Conservation (phyloP, 1,284 basidiomycete species). For the Trametes sp. region DNA sequence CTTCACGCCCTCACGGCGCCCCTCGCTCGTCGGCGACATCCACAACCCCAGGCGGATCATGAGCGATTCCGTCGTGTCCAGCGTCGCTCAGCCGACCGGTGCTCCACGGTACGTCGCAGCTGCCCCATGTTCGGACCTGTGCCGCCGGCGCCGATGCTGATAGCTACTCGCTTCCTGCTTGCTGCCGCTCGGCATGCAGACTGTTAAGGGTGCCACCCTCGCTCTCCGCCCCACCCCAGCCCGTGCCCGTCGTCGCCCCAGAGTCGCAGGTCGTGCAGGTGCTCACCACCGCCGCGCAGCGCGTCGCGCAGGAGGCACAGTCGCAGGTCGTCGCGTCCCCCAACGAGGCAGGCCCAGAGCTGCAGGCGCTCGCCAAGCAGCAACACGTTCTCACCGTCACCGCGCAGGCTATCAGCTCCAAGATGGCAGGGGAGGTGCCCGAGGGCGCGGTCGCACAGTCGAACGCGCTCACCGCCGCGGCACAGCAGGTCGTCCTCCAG, state of each 20-base stretch:
- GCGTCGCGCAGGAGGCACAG: slow-evolving; percentile 76
- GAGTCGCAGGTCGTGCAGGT: slow-evolving; percentile 77
- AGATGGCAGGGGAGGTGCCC: slow-evolving; percentile 60
- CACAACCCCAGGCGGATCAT: slow-evolving; percentile 62
- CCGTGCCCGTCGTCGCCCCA: slow-evolving; percentile 46
- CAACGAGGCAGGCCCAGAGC: slow-evolving; percentile 54
- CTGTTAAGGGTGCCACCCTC: slow-evolving; percentile 34
- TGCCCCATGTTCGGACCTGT: slow-evolving; percentile 29
- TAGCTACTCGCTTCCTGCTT: neutral
- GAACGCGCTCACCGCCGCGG: slow-evolving; percentile 68
- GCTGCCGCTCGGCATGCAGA: slow-evolving; percentile 30
- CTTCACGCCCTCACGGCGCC: slow-evolving; percentile 63
- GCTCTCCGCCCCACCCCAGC: slow-evolving; percentile 32
- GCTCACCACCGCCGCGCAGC: slow-evolving; percentile 74
- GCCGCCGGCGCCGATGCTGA: neutral
- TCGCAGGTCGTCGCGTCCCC: slow-evolving; percentile 66
- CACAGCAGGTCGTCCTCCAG: slow-evolving; percentile 79
- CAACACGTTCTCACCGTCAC: slow-evolving; percentile 81
- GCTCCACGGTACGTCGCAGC: slow-evolving; percentile 31
- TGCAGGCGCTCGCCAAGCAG: slow-evolving; percentile 78
- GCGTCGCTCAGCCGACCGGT: slow-evolving; percentile 40
- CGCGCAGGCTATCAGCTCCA: slow-evolving; percentile 76
- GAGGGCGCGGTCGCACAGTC: slow-evolving; percentile 52
- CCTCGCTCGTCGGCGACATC: slow-evolving; percentile 64
- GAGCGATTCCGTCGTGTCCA: slow-evolving; percentile 58